Base-by-base conservation (phyloP, 2,329 filamentous ascomycete genomes). In the Dothideomycetes sp. region DNA sequence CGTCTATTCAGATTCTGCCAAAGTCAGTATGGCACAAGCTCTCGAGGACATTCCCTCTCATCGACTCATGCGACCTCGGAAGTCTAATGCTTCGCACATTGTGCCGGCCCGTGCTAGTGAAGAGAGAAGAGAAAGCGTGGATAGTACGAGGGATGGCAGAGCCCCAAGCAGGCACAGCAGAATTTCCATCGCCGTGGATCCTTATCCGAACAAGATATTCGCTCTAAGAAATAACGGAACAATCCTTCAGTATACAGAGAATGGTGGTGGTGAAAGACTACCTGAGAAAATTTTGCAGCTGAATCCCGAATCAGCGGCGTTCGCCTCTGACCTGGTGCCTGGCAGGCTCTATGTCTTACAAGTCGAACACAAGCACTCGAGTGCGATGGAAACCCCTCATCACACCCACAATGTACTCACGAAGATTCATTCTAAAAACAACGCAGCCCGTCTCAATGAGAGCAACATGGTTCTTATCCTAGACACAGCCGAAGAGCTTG, bases 341-440 rank as follows among this genome's bases (percentile, higher is more conserved):
- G 84, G 84, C 5, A 77, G 76, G 45, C 83, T 87, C 53, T 88
- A 82, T 76, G 84, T 89, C 5, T 60, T 89, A 11, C 83, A 86
- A 50, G 75, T 89, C 16, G 80, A 78, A 3, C 80, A 84, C 24
- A 36, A 36, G 22, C 22, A 28, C 7, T 29, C 15, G 4, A 15
- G 11, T 19, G 15, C 13, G 6, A n/a, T 16, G 3, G 37, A 40
- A 16, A n/a, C n/a, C n/a, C n/a, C n/a, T n/a, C n/a, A n/a, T n/a
- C n/a, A n/a, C n/a, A n/a, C n/a, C n/a, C 29, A 20, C 7, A 16
- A 33, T 5, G 22, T 20, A 10, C 37, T 40, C n/a, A 40, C 80
- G 1, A 74, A 79, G 40, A 63, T 85, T 35, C 71, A 77, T 2
- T 72, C 82, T 28, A 72, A 76, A 28, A 69, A 64, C 27, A 57